Base-by-base conservation (phyloP, 2,329 filamentous ascomycete genomes). In the Dactylonectria macrodidyma region DNA sequence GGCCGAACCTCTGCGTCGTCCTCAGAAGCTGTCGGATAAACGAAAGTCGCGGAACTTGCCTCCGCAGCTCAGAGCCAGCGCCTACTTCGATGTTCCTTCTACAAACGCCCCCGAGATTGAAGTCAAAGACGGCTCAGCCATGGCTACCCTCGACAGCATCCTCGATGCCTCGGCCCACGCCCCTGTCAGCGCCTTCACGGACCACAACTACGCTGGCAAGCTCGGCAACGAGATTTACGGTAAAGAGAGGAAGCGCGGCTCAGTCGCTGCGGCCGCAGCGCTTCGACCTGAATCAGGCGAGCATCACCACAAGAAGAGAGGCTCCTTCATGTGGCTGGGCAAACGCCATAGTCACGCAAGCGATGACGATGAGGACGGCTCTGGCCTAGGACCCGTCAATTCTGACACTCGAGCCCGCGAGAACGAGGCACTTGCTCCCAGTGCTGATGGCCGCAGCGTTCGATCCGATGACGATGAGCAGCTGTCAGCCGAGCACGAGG, bases 181-280 rank as follows among this genome's bases (percentile, higher is more conserved):
- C 0, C 96, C 96, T 1, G 95, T 97, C 34, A 94, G 87, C 72
- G 95, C 95, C 30, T 98, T 98, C 75, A 97, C 93, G 0, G 94
- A 98, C 76, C 95, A 98, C 79, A 89, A 92, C 0, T 95, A 93
- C 76, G 93, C 91, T 33, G 95, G 95, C 5, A 89, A 90, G 69
- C 85, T 95, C 11, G 93, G 94, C 26, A 80, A 88, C 5, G 93
- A 95, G 74, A 88, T 95, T 0, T 97, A 96, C 77, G 92, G 92
- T 38, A 78, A 83, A 71, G 82, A 87, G 71, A 88, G 86, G 78
- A 88, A 87, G 73, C 85, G 84, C 57, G 85, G 81, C 61, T 80
- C 82, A 14, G 70, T 75, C 10, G 72, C 75, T 33, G 72, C 80
- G 3, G 73, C 75, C 1, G 59, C 76, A 1, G 71, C 79, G 8